These are phyloP conservation scores for Aquilaria agallochum DNA, from an alignment of 441 rosid genomes.

Conservation along the genomic window DNA sequence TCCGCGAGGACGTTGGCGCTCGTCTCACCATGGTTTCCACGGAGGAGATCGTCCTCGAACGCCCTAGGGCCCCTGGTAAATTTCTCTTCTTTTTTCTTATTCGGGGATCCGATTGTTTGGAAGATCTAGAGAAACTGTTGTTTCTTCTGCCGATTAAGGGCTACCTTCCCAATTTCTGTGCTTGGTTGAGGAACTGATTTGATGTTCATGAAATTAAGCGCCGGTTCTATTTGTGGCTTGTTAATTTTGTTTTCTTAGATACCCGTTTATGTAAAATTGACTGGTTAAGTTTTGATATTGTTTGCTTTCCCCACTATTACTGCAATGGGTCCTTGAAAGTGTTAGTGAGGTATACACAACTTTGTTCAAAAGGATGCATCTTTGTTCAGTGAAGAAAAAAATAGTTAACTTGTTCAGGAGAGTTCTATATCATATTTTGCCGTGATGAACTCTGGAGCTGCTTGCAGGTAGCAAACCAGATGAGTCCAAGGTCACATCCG, in stretches of 20 bases:
- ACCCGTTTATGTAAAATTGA: not conserved
- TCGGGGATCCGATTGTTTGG: not conserved
- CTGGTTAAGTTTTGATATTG: not conserved
- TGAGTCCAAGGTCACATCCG: conserved; percentile 43
- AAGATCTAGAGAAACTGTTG: no score
- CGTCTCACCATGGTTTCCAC: conserved; percentile 84
- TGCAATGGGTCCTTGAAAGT: conserved; percentile 5
- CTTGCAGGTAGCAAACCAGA: conserved; percentile 51
- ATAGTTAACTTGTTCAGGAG: not conserved
- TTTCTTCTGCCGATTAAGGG: no score
- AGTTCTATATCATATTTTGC: not conserved
- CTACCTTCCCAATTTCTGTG: no score
- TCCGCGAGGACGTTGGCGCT: conserved; percentile 61
- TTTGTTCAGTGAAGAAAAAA: not conserved
- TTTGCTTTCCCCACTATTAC: conserved; percentile 5
- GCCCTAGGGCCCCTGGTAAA: conserved; percentile 64
- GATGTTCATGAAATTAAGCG: no score
- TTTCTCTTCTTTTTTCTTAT: not conserved
- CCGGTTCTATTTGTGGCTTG: no score
- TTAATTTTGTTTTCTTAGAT: no score
- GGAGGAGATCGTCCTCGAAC: conserved; percentile 73
- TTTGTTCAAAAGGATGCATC: not conserved
- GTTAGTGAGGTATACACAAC: not conserved
- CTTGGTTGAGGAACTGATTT: no score
- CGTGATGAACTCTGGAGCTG: not conserved